Evolutionary conservation across 2,329 filamentous ascomycete species (phyloP), one percentile per base, ranked within the genome.

Genomic region (Colletotrichum sp.): DNA sequence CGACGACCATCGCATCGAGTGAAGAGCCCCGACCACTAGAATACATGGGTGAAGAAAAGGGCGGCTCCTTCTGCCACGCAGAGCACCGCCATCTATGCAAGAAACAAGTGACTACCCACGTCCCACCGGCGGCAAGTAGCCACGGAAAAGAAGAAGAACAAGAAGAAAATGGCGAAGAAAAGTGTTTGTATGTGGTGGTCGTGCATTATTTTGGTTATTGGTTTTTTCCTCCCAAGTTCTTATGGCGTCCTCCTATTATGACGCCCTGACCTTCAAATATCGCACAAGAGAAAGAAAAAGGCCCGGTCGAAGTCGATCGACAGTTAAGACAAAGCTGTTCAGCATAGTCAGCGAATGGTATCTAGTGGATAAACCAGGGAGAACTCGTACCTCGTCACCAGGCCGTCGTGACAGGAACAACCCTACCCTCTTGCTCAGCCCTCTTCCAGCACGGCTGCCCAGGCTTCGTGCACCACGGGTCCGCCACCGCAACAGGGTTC

Each of bases 391-490:
- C 26, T 28, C 24, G 3, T 52, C 10, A 52, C 44, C 44, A 52
- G 44, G 44, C 44, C 44, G 44, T 52, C 44, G 44, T 52, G 3
- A 52, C 44, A 52, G 44, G 44, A 21, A 52, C n/a, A 52, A 52
- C 44, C 44, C 44, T 52, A 6, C 44, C 44, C 44, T 52, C 44
- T 6, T 24, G 44, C 44, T 13, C 44, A 52, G n/a, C 39, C 21
- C 59, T 28, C n/a, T 83, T 84, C 83, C 83, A 67, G 76, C 79
- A 79, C 30, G 79, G 67, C 77, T 80, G 77, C 69, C 78, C 78
- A 18, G 65, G 55, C 68, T 62, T 66, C 32, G 30, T 49, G 76
- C 79, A 81, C 77, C 78, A 81, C 21, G 71, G 79, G 39, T 80
- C 77, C 24, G 82, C 80, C 8, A 79, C 55, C 8, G 26, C 55